A percentile compares a stretch with the other conserved stretches of the same genome.
These are phyloP conservation scores for Gyromitra esculenta DNA, from an alignment of 2,329 filamentous ascomycete genomes.

Conservation along the genomic window DNA sequence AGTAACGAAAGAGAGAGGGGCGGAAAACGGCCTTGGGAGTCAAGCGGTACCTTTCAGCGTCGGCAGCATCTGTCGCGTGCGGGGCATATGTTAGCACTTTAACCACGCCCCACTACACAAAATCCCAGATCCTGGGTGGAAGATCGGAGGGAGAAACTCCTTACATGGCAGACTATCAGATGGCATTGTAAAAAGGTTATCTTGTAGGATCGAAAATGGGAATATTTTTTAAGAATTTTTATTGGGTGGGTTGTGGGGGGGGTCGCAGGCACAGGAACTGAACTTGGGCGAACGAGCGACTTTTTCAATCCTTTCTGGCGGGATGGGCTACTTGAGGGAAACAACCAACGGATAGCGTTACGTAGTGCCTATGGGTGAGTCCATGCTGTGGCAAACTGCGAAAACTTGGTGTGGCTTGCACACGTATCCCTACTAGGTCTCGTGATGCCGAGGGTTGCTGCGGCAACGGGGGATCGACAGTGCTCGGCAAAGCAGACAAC, in stretches of 20 bases:
- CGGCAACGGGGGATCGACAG: conserved; percentile 20
- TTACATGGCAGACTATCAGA: conserved; percentile 53
- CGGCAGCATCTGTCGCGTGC: conserved; percentile 79
- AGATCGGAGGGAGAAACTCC: neutral
- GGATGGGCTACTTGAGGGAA: neutral
- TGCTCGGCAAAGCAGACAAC: conserved; percentile 14
- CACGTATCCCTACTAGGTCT: neutral
- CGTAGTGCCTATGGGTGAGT: conserved; percentile 24
- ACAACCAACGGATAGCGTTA: conserved; percentile 23
- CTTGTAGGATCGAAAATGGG: neutral
- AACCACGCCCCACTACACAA: neutral
- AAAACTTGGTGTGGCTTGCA: conserved; percentile 31
- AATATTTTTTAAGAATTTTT: conserved; percentile 2
- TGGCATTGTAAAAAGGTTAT: conserved; percentile 37
- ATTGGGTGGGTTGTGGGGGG: neutral
- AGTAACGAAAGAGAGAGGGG: conserved; percentile 4
- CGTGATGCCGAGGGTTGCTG: conserved; percentile 33
- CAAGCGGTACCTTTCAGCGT: conserved; percentile 83
- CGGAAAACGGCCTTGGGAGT: conserved; percentile 7
- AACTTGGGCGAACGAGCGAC: conserved; percentile 6
- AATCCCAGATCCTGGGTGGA: neutral
- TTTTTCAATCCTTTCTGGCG: conserved; percentile 8
- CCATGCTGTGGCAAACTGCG: conserved; percentile 23
- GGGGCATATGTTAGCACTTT: conserved; percentile 37
- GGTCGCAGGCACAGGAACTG: conserved; percentile 3